phyloP scores from a whole-genome alignment of 371 early-diverging fungal species.

The Syncephalastrum sp. region DNA sequence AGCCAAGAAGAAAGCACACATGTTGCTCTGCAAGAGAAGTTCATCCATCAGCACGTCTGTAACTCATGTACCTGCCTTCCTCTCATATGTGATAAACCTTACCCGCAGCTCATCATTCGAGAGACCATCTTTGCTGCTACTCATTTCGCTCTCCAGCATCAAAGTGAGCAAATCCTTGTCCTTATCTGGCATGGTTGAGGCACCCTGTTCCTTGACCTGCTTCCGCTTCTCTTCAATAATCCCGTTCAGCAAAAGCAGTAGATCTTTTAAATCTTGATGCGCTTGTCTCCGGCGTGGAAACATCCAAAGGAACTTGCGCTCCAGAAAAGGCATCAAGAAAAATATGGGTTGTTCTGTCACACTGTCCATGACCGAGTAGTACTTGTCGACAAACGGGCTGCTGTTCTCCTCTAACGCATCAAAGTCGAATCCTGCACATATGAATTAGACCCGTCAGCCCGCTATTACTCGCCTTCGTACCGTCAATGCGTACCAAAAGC shows the following conservation, averaged over 20 bases:
- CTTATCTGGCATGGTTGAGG: neutral
- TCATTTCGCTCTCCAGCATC: constrained; percentile 48
- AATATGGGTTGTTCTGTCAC: constrained; percentile 32
- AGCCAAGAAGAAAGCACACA: constrained; percentile 19
- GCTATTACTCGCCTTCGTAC: too few relatives aligned
- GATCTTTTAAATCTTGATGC: constrained; percentile 8
- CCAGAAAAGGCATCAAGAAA: constrained; percentile 20
- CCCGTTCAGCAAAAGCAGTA: constrained; percentile 1
- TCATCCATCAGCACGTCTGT: too few relatives aligned
- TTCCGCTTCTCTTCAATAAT: constrained; percentile 5
- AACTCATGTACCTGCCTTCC: too few relatives aligned
- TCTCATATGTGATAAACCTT: neutral
- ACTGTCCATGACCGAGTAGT: constrained; percentile 20
- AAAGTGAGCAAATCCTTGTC: constrained; percentile 51
- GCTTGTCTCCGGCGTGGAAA: constrained; percentile 18
- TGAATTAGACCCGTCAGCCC: neutral
- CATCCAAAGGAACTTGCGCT: constrained; percentile 17
- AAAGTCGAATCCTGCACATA: constrained; percentile 27
- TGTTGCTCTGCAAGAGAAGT: constrained; percentile 12
- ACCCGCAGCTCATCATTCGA: constrained; percentile 32
- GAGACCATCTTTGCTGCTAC: constrained; percentile 20
- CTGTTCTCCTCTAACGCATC: constrained; percentile 22
- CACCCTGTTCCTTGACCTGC: constrained; percentile 16
- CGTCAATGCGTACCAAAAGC: too few relatives aligned
- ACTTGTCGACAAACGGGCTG: constrained; percentile 26